A percentile compares a stretch with the other conserved stretches of the same genome.
Conservation (phyloP, 306 rosid genomes). For the Pyrus betulifolia region DNA sequence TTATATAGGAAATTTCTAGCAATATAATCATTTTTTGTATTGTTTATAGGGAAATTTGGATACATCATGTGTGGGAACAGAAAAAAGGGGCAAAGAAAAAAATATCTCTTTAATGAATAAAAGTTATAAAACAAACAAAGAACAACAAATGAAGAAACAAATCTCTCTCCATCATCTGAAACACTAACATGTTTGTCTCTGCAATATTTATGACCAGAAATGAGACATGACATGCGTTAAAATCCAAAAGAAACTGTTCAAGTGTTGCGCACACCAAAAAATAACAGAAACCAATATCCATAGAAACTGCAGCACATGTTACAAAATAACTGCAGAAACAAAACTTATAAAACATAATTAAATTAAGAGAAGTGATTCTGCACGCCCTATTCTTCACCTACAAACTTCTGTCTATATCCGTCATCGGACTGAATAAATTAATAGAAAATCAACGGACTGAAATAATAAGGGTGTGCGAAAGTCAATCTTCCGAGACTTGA, state of each 20-base stretch:
- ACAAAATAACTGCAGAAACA: not conserved
- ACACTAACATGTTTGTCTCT: not conserved
- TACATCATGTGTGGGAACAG: not conserved
- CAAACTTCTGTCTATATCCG: not conserved
- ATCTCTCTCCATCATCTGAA: conserved; percentile 5
- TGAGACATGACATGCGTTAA: conserved; percentile 2
- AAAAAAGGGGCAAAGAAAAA: not conserved
- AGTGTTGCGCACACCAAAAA: conserved; percentile 23
- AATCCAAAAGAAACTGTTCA: not conserved
- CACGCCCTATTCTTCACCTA: not conserved
- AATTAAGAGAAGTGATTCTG: not conserved
- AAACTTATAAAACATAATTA: not conserved
- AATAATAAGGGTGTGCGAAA: not conserved
- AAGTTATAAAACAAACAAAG: not conserved
- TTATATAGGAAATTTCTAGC: not conserved
- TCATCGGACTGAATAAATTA: not conserved
- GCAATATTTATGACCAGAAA: not conserved
- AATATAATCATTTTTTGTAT: not conserved
- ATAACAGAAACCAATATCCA: not conserved
- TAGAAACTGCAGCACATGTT: conserved; percentile 14
- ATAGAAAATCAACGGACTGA: not conserved
- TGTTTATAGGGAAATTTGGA: not conserved
- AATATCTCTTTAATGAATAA: not conserved
- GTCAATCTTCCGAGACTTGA: not conserved
- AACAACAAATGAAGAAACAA: not conserved